Conservation (phyloP, 805 yeast species). For the Candida fluviatilis region DNA sequence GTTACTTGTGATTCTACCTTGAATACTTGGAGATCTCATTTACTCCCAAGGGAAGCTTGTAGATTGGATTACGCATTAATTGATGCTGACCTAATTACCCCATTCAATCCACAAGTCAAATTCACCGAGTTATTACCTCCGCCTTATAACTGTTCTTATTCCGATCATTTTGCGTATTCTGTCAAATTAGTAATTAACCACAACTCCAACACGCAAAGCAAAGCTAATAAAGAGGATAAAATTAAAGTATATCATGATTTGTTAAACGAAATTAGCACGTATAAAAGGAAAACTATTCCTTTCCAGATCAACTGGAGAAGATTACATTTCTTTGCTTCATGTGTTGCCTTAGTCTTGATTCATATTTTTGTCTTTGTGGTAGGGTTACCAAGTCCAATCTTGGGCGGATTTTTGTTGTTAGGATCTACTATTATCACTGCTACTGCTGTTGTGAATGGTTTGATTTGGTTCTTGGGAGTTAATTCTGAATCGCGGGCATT, state of each 20-base stretch:
- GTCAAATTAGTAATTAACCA: constrained; percentile 22
- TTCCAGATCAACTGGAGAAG: constrained; percentile 66
- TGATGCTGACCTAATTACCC: constrained; percentile 50
- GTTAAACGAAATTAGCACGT: constrained; percentile 21
- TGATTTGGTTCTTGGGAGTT: constrained; percentile 77
- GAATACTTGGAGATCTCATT: constrained; percentile 76
- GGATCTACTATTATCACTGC: constrained; percentile 52
- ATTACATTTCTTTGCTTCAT: constrained; percentile 56
- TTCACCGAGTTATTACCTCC: constrained; percentile 68
- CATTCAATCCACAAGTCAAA: constrained; percentile 61
- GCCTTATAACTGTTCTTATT: constrained; percentile 56
- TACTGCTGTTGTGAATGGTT: constrained; percentile 70
- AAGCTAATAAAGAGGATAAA: constrained; percentile 10
- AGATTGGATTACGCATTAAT: constrained; percentile 86
- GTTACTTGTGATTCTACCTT: constrained; percentile 85
- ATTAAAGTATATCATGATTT: constrained; percentile 35
- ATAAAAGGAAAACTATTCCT: constrained; percentile 44
- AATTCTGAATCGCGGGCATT: constrained; percentile 76
- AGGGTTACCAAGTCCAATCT: not conserved
- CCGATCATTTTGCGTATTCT: constrained; percentile 88
- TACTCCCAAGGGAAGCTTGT: constrained; percentile 66
- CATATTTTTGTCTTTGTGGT: constrained; percentile 1
- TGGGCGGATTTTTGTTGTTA: constrained; percentile 38
- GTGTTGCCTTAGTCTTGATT: constrained; percentile 17
- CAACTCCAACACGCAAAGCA: constrained; percentile 5